phyloP scores from a whole-genome alignment of 805 yeast genomes.

The Schwanniomyces occidentalis region DNA sequence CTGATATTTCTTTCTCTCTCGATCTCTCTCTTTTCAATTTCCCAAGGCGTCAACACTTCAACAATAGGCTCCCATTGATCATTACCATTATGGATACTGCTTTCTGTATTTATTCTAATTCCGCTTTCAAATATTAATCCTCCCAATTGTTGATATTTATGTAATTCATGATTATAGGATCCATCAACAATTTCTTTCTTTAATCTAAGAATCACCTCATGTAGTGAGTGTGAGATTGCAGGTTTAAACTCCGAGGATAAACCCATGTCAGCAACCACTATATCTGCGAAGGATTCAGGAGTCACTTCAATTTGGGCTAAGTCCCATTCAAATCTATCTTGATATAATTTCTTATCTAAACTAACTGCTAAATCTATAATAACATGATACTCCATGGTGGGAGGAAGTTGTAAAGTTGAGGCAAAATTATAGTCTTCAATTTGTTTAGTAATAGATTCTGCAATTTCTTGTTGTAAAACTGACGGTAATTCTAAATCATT shows the following conservation, averaged over 20 bases:
- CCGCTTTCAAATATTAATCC: conserved; percentile 46
- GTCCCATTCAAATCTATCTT: conserved; percentile 96
- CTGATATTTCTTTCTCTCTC: conserved; percentile 91
- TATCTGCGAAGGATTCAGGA: conserved; percentile 82
- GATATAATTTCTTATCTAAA: conserved; percentile 78
- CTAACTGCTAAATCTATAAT: conserved; percentile 80
- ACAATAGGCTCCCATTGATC: conserved; percentile 86
- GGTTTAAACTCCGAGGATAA: conserved; percentile 82
- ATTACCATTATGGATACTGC: conserved; percentile 74
- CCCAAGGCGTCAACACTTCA: conserved; percentile 85
- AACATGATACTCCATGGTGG: conserved; percentile 60
- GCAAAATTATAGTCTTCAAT: conserved; percentile 71
- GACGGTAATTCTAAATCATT: conserved; percentile 81
- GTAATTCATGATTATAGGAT: conserved; percentile 40
- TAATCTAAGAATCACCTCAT: conserved; percentile 73
- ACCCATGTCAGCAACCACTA: conserved; percentile 83
- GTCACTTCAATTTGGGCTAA: conserved; percentile 52
- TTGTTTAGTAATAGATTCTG: conserved; percentile 74
- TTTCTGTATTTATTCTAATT: conserved; percentile 51
- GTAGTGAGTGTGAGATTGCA: conserved; percentile 83
- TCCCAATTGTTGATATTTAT: conserved; percentile 41
- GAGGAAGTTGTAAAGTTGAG: conserved; percentile 65
- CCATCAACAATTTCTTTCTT: conserved; percentile 81
- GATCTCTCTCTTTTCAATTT: conserved; percentile 90
- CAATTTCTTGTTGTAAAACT: conserved; percentile 60